Percentiles rank a stretch among this genome's conserved stretches.
Evolutionary conservation across 805 yeast genomes (phyloP).

Genomic region (Hanseniaspora opuntiae): DNA sequence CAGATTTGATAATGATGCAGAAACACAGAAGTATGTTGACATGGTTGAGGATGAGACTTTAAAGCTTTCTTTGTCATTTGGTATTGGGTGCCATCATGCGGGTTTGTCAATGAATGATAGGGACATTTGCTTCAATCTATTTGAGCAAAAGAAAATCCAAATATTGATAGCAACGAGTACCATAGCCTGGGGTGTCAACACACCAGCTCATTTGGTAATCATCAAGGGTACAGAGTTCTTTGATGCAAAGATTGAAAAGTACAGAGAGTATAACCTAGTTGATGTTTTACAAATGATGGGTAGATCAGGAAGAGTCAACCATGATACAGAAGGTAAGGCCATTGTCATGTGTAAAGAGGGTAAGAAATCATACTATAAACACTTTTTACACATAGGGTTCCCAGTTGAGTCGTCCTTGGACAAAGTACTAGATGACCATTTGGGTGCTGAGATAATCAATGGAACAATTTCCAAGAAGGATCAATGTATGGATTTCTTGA

Average conservation of each 20-base stretch:
- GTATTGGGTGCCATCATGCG: slow-evolving; percentile 94
- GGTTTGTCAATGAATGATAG: slow-evolving; percentile 87
- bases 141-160: slow-evolving; percentile 67
- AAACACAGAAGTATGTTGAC: slow-evolving; percentile 65
- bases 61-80: slow-evolving; percentile 53
- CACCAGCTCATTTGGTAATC: slow-evolving; percentile 97
- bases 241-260: slow-evolving; percentile 88
- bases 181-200: slow-evolving; percentile 97
- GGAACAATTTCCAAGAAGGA: slow-evolving; percentile 87
- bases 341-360: slow-evolving; percentile 75
- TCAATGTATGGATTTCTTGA: slow-evolving; percentile 90
- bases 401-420: slow-evolving; percentile 82
- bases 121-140: slow-evolving; percentile 74
- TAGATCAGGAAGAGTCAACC: slow-evolving; percentile 98
- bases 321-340: slow-evolving; percentile 85
- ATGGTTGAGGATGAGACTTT: slow-evolving; percentile 81
- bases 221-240: slow-evolving; percentile 94
- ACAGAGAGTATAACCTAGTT: slow-evolving; percentile 80
- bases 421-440: slow-evolving; percentile 71
- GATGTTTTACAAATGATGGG: slow-evolving; percentile 97
- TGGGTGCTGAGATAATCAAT: slow-evolving; percentile 89
- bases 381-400: slow-evolving; percentile 80
- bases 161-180: slow-evolving; percentile 94
- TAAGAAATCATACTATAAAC: slow-evolving; percentile 70
- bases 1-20: slow-evolving; percentile 57